These are phyloP conservation scores for Adansonia madagascariensis DNA, from an alignment of 441 rosid species.

Conservation along the genomic window DNA sequence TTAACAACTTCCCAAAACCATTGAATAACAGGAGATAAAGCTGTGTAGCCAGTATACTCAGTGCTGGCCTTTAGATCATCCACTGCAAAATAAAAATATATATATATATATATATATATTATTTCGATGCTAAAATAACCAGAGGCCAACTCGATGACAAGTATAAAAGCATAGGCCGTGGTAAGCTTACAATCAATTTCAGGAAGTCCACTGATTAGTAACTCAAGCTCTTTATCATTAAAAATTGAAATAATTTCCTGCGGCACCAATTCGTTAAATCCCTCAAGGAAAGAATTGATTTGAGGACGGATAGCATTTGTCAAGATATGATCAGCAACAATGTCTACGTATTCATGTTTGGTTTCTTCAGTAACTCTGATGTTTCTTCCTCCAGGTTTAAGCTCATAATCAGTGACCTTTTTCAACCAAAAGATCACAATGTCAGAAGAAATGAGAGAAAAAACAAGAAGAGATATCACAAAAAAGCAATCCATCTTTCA, in stretches of 20 bases:
- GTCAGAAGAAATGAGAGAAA: constrained; percentile 15
- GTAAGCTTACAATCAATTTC: constrained; percentile 92
- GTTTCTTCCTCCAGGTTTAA: constrained; percentile 95
- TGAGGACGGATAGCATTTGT: constrained; percentile 99
- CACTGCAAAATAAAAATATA: constrained; percentile 50
- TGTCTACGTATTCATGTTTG: constrained; percentile 95
- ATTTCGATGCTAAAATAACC: constrained; percentile 23
- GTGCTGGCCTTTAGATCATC: constrained; percentile 88
- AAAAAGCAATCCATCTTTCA: too few relatives aligned
- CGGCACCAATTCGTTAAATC: constrained; percentile 81
- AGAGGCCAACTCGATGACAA: constrained; percentile 24
- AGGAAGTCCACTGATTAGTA: constrained; percentile 96
- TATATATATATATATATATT: too few relatives aligned
- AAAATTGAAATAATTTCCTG: constrained; percentile 86
- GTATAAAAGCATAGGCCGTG: constrained; percentile 3
- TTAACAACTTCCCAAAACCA: constrained; percentile 99
- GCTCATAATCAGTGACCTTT: constrained; percentile 97
- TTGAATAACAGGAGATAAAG: constrained; percentile 80
- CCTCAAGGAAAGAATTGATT: constrained; percentile 86
- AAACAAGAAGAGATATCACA: neutral
- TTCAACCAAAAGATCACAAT: constrained; percentile 32
- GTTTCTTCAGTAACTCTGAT: constrained; percentile 95
- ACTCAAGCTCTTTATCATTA: constrained; percentile 98
- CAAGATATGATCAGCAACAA: constrained; percentile 93
- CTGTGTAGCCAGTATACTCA: constrained; percentile 86